phyloP scores from a whole-genome alignment of 768 basidiomycete genomes.

The Xanthoconium purpureum region DNA sequence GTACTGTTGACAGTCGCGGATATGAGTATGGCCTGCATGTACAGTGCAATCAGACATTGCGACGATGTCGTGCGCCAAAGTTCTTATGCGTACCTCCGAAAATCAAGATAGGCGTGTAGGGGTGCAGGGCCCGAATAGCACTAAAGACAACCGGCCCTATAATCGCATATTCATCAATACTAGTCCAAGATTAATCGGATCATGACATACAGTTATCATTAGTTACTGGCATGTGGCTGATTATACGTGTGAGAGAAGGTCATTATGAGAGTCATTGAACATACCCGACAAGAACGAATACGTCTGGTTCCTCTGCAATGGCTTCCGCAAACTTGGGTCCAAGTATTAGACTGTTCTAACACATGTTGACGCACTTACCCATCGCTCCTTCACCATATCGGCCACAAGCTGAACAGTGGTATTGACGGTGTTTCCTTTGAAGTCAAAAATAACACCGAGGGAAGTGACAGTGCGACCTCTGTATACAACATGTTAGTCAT shows the following conservation, averaged over 20 bases:
- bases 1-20: constrained; percentile 27
- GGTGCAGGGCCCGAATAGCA: constrained; percentile 70
- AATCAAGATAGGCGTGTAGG: constrained; percentile 75
- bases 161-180: not conserved
- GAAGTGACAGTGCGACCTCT: constrained; percentile 72
- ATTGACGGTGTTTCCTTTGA: constrained; percentile 64
- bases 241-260: not conserved
- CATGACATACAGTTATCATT: constrained; percentile 56
- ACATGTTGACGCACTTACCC: constrained; percentile 45
- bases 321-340: constrained; percentile 64
- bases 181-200: not conserved
- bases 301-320: constrained; percentile 76
- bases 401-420: constrained; percentile 73
- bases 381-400: constrained; percentile 75
- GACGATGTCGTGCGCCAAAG: not conserved
- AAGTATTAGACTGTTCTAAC: not conserved
- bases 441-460: constrained; percentile 77
- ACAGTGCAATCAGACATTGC: not conserved
- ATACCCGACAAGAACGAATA: constrained; percentile 73
- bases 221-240: constrained; percentile 80
- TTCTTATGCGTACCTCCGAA: constrained; percentile 55
- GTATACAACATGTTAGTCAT: not conserved
- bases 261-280: constrained; percentile 11
- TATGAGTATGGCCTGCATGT: constrained; percentile 47
- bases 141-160: constrained; percentile 71